phyloP scores from a whole-genome alignment of 106 monocot species.

The Allium cepa region DNA sequence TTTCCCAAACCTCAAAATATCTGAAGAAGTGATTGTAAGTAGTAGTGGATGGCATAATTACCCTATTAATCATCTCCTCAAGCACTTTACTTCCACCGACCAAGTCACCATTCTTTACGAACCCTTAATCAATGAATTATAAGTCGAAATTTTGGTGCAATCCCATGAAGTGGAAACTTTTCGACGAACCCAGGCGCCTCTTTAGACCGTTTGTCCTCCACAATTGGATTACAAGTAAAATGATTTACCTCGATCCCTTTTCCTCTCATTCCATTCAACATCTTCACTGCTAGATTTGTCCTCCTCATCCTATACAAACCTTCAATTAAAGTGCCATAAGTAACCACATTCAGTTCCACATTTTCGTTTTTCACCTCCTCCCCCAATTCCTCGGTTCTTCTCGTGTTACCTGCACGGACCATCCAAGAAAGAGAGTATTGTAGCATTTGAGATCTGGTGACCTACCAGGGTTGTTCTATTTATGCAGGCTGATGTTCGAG shows the following conservation, averaged over 20 bases:
- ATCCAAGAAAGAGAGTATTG: constrained; percentile 30
- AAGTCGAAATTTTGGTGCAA: constrained; percentile 72
- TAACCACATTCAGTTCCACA: constrained; percentile 48
- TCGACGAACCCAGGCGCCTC: constrained; percentile 70
- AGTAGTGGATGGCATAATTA: constrained; percentile 55
- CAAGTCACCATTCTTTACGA: constrained; percentile 65
- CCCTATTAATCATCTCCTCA: constrained; percentile 57
- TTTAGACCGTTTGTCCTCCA: constrained; percentile 55
- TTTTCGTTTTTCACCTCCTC: constrained; percentile 29
- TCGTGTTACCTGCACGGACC: constrained; percentile 18
- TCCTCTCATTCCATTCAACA: constrained; percentile 56
- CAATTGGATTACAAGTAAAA: constrained; percentile 58
- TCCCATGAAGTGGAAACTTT: constrained; percentile 58
- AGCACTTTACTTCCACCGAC: constrained; percentile 52
- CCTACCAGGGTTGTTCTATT: constrained; percentile 11
- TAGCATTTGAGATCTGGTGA: constrained; percentile 27
- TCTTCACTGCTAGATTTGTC: constrained; percentile 34
- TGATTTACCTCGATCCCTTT: constrained; percentile 41
- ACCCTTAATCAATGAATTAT: constrained; percentile 74
- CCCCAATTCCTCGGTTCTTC: constrained; percentile 41
- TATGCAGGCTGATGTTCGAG: constrained; percentile 3
- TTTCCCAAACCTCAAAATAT: constrained; percentile 43
- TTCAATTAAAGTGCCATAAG: constrained; percentile 71
- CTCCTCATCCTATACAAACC: constrained; percentile 46
- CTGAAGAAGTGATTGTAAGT: constrained; percentile 88